These are phyloP conservation scores for Cryptococcus sp. DNA, from an alignment of 1,284 basidiomycete genomes.

Conservation along the genomic window DNA sequence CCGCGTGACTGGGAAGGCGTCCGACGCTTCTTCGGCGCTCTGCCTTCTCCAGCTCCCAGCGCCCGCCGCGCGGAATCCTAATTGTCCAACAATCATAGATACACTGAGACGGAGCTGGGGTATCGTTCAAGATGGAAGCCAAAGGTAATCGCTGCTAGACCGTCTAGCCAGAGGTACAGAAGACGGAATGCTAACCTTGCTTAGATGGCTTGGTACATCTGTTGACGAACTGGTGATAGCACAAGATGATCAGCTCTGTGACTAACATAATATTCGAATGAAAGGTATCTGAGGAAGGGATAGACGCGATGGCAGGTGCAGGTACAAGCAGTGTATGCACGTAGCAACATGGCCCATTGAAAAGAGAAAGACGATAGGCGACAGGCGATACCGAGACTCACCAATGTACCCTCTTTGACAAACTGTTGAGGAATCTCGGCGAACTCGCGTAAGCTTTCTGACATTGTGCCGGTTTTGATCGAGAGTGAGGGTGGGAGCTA, in stretches of 20 bases:
- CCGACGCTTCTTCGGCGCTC: no score
- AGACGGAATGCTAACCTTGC: slow-evolving; percentile 66
- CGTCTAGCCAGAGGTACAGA: neutral
- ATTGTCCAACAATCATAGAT: neutral
- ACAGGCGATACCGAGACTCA: slow-evolving; percentile 48
- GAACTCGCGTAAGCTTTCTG: slow-evolving; percentile 79
- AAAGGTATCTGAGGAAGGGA: neutral
- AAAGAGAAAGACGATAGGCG: neutral
- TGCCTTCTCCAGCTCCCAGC: no score
- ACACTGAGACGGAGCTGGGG: neutral
- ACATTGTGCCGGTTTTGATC: slow-evolving; percentile 52
- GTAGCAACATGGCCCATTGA: neutral
- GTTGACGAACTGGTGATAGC: slow-evolving; percentile 74
- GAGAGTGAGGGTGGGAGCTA: neutral
- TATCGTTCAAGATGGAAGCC: neutral
- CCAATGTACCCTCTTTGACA: slow-evolving; percentile 89
- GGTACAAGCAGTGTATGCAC: neutral
- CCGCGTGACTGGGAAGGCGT: no score
- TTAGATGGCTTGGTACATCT: slow-evolving; percentile 97
- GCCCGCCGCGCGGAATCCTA: no score
- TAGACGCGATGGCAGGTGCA: neutral
- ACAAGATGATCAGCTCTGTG: slow-evolving; percentile 5
- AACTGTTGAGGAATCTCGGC: slow-evolving; percentile 90
- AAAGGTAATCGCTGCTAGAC: neutral
- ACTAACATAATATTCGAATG: no score